Base-by-base conservation (phyloP, 352 stramenopile genomes). In the Pythium vanterpoolii region DNA sequence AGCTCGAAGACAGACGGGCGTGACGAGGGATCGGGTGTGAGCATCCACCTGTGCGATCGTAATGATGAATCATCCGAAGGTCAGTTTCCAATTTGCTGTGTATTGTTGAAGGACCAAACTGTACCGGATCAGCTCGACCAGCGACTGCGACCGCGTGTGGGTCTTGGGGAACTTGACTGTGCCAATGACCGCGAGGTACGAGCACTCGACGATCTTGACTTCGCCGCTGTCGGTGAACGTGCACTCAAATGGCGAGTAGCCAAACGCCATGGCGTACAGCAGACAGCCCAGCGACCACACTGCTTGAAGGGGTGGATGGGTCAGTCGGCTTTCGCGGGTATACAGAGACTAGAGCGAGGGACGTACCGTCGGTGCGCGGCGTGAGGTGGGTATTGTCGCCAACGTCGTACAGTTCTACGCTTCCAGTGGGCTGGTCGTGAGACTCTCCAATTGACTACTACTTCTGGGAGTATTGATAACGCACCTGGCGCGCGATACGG, bases 281-380 rank as follows among this genome's bases (percentile, higher is more conserved):
- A 96, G 69, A 60, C 86, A 96, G 5, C 89, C 89, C n/a, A 97
- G 73, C 10, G 84, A 93, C 87, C 87, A 97, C 4, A 97, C 87
- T 87, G 28, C 14, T 6, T 23, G 30, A 42, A 36, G n/a, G 38
- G 10, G 14, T 48, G 28, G 9, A 56, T 4, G 18, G 40, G 36
- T 18, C 38, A 19, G 33, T 9, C n/a, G n/a, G n/a, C n/a, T n/a
- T n/a, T n/a, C n/a, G n/a, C n/a, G n/a, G n/a, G n/a, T n/a, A n/a
- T n/a, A n/a, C n/a, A n/a, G n/a, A n/a, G n/a, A n/a, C n/a, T n/a
- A 44, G 38, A 56, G 11, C 50, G 36, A 53, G 28, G 18, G 27
- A 44, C 49, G 16, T 16, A 87, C 77, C 77, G 50, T 96, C 88
- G 0, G 86, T 96, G 26, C 72, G 61, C 39, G 76, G 79, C 11